Evolutionary conservation across 2,329 filamentous ascomycete species (phyloP), one percentile per base, ranked within the genome.

Genomic region (Paramyrothecium roridum): DNA sequence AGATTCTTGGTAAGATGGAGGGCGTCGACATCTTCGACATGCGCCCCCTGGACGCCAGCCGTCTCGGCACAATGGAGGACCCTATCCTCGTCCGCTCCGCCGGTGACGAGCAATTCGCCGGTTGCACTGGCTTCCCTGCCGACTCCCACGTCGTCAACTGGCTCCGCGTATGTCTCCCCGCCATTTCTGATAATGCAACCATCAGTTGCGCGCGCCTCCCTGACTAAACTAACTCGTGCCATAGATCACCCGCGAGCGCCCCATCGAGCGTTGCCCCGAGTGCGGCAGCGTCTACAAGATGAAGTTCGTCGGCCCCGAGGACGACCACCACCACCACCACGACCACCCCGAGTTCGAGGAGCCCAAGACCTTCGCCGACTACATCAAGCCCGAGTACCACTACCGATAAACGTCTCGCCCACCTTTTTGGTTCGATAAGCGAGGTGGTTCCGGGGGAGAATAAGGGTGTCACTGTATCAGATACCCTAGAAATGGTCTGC

Each of bases 1-100:
- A 99, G 80, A 95, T 99, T 70, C 83, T 99, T 74, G 95, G 95
- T 79, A 99, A 99, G 87, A 96, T 98, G 89, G 91, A 98, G 83
- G 93, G 95, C 64, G 81, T 97, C 68, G 95, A 99, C 73, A 82
- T 98, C 73, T 99, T 99, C 81, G 93, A 99, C 80, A 96, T 98
- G 95, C 88, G 86, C 77, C 95, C 95, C 61, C 85, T 99, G 67
- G 95, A 98, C 75, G 83, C 93, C 61, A 95, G 89, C 75, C 88
- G 95, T 72, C 85, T 84, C 76, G 93, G 93, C 90, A 98, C 95
- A 57, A 75, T 96, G 70, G 84, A 96, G 62, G 81, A 97, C 79
- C 95, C 95, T 66, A 96, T 99, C 72, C 70, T 88, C 55, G 92
- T 99, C 75, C 89, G 88, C 78, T 93, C 92, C 63, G 92, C 89